Evolutionary conservation across 2,329 filamentous ascomycete species (phyloP).

Genomic region (Xylogone sp.): DNA sequence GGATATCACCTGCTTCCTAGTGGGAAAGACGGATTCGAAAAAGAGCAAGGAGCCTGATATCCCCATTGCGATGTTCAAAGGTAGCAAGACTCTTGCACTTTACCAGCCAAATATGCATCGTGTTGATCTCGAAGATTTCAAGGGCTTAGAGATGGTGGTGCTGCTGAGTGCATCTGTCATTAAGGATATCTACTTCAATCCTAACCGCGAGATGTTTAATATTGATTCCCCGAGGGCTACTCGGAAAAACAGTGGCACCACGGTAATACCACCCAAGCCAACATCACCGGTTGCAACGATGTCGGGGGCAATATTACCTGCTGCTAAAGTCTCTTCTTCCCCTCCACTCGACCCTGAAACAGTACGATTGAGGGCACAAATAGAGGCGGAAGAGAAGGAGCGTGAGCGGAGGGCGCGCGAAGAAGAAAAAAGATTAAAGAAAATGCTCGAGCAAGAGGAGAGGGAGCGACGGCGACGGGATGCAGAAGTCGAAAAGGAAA

Average conservation of each 20-base stretch:
- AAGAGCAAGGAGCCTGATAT: constrained; percentile 93
- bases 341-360: constrained; percentile 68
- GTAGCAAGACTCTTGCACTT: constrained; percentile 68
- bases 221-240: constrained; percentile 44
- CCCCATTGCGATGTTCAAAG: constrained; percentile 82
- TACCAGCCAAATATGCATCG: constrained; percentile 91
- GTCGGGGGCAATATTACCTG: constrained; percentile 19
- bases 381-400: constrained; percentile 40
- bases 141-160: constrained; percentile 84
- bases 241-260: constrained; percentile 25
- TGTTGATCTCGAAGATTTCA: constrained; percentile 90
- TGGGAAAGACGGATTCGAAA: constrained; percentile 70
- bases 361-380: constrained; percentile 58
- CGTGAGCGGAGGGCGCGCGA: constrained; percentile 52
- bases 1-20: constrained; percentile 85
- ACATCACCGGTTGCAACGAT: constrained; percentile 18
- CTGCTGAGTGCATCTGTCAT: constrained; percentile 61
- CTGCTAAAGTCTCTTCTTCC: background rate
- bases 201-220: constrained; percentile 76
- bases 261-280: constrained; percentile 16
- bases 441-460: constrained; percentile 64
- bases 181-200: constrained; percentile 60
- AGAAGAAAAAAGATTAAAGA: constrained; percentile 55
- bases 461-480: constrained; percentile 53
- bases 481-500: constrained; percentile 70